Percentiles rank a stretch among this genome's conserved stretches.
These are phyloP conservation scores for Tetrastigma voinierianum DNA, from an alignment of 164 flowering plant species.

Conservation along the genomic window DNA sequence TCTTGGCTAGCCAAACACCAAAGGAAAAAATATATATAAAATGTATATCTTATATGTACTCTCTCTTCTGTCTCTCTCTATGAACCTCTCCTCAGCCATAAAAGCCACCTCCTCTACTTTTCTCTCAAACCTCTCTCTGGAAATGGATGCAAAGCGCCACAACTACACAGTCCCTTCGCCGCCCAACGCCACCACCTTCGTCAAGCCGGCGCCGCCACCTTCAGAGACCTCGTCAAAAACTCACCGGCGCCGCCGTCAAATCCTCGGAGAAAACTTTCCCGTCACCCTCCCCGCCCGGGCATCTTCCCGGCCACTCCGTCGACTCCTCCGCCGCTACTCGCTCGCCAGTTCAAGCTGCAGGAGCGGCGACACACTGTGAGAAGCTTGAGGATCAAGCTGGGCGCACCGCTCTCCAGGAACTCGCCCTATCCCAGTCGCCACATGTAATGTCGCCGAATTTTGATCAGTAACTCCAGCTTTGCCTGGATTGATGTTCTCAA, in stretches of 20 bases:
- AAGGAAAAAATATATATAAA: too few species aligned
- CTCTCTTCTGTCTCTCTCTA: too few species aligned
- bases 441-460: conserved; percentile 20
- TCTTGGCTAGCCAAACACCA: too few species aligned
- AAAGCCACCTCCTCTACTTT: background rate
- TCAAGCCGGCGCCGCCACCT: conserved; percentile 49
- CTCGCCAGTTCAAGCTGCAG: conserved; percentile 49
- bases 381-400: conserved; percentile 51
- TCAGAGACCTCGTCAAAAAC: conserved; percentile 52
- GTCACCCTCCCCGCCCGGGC: conserved; percentile 19
- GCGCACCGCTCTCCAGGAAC: conserved; percentile 31
- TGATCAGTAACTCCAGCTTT: conserved; percentile 45
- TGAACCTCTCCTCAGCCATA: background rate
- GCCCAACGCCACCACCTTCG: conserved; percentile 41
- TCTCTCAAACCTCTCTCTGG: background rate
- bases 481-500: conserved; percentile 27
- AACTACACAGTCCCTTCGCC: background rate
- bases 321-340: conserved; percentile 28
- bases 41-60: too few species aligned
- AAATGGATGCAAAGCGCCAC: conserved; percentile 13
- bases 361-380: conserved; percentile 45
- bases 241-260: conserved; percentile 39
- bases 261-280: conserved; percentile 26
- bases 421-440: conserved; percentile 16
- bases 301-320: background rate